These are phyloP conservation scores for Hypomyces rosellus DNA, from an alignment of 2,329 filamentous ascomycete species.

Conservation along the genomic window DNA sequence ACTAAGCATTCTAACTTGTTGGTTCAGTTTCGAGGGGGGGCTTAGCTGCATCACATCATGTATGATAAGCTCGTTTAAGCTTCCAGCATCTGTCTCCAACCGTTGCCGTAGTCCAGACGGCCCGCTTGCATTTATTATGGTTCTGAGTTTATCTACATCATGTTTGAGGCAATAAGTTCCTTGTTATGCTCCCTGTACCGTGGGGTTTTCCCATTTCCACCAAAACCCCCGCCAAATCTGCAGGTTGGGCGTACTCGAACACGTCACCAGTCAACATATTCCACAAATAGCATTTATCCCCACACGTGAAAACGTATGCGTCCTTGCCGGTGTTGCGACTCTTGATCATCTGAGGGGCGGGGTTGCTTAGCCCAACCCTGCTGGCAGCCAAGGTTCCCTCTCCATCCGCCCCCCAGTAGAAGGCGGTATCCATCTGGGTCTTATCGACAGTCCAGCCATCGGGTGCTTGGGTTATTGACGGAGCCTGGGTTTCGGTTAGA, in stretches of 20 bases:
- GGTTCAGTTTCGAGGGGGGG: too few species aligned
- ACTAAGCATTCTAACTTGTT: too few species aligned
- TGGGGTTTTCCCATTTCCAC: conserved; percentile 6
- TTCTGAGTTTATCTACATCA: background rate
- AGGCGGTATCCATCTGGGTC: conserved; percentile 3
- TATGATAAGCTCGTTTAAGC: too few species aligned
- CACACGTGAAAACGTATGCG: conserved; percentile 4
- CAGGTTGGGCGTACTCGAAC: conserved; percentile 4
- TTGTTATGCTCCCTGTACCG: background rate
- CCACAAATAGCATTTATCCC: conserved; percentile 2
- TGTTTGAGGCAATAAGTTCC: background rate
- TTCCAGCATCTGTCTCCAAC: too few species aligned
- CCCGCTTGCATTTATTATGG: too few species aligned
- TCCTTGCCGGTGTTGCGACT: background rate
- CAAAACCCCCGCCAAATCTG: background rate
- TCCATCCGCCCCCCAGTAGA: conserved; percentile 5
- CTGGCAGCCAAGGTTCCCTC: background rate
- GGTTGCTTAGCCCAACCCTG: conserved; percentile 1
- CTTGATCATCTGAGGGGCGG: conserved; percentile 3
- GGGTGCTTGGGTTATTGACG: background rate
- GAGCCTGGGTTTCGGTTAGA: background rate
- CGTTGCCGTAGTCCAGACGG: too few species aligned
- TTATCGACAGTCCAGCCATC: conserved; percentile 3
- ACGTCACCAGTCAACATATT: conserved; percentile 6
- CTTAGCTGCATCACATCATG: too few species aligned